Evolutionary conservation across 441 rosid species (phyloP).

Genomic region (Populus hybrid): DNA sequence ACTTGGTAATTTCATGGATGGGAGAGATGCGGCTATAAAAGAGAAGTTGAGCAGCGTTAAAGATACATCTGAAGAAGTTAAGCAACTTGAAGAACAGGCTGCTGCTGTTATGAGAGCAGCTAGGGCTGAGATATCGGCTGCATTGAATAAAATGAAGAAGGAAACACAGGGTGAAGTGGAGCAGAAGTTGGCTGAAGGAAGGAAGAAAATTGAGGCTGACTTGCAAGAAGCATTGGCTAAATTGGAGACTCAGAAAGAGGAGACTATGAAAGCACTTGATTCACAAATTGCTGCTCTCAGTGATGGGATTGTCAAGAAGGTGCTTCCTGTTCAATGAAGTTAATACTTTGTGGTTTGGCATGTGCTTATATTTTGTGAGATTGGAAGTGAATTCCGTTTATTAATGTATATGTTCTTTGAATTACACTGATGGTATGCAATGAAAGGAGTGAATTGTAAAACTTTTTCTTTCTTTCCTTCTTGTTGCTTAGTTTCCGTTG

Average conservation of each 20-base stretch:
- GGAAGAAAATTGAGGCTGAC: conserved; percentile 79
- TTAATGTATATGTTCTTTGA: background rate
- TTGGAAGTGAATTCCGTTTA: background rate
- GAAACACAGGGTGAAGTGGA: conserved; percentile 83
- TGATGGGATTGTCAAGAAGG: conserved; percentile 85
- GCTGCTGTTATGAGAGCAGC: conserved; percentile 80
- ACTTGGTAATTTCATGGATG: conserved; percentile 88
- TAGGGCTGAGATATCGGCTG: conserved; percentile 85
- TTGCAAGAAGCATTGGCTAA: conserved; percentile 61
- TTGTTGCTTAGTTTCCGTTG: background rate
- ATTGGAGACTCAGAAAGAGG: conserved; percentile 84
- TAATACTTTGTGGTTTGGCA: background rate
- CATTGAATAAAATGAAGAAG: conserved; percentile 83
- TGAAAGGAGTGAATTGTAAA: background rate
- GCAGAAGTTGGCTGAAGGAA: conserved; percentile 51
- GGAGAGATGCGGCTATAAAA: conserved; percentile 65
- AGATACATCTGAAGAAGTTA: conserved; percentile 77
- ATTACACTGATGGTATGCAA: background rate
- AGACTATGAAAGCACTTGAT: conserved; percentile 67
- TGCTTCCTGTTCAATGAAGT: conserved; percentile 55
- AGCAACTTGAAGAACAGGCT: conserved; percentile 79
- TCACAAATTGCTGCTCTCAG: conserved; percentile 79
- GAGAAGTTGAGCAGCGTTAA: conserved; percentile 78
- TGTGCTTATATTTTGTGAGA: background rate
- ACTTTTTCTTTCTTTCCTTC: background rate